Evolutionary conservation across 1,284 basidiomycete species (phyloP).

Genomic region (Apiotrichum porosum): DNA sequence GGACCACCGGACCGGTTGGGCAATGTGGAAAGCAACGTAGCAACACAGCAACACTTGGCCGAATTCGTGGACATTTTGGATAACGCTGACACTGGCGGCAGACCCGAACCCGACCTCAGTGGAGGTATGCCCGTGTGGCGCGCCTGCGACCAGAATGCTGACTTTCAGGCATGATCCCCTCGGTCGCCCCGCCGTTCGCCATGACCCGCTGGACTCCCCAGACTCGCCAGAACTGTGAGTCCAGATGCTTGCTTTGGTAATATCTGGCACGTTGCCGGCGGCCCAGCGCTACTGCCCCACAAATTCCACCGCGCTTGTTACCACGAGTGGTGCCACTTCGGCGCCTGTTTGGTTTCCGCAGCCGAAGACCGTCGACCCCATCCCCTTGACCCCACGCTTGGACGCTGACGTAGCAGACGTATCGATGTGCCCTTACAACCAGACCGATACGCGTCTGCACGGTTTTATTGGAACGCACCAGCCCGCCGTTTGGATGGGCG

Average conservation of each 20-base stretch:
- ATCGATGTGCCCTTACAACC: constrained; percentile 71
- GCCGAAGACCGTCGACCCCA: too few species aligned
- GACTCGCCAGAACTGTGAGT: constrained; percentile 39
- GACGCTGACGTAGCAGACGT: too few species aligned
- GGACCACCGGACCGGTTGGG: too few species aligned
- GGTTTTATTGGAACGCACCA: constrained; percentile 69
- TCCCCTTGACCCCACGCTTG: too few species aligned
- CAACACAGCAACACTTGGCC: background rate
- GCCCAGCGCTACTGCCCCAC: too few species aligned
- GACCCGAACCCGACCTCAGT: constrained; percentile 34
- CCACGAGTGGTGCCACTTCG: too few species aligned
- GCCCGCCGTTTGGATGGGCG: constrained; percentile 85
- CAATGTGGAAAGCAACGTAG: too few species aligned
- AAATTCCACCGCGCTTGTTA: too few species aligned
- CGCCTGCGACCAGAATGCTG: constrained; percentile 47
- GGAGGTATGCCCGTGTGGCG: constrained; percentile 14
- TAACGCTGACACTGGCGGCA: constrained; percentile 7
- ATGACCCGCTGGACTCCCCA: constrained; percentile 66
- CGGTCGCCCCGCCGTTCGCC: constrained; percentile 64
- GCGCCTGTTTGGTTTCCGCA: too few species aligned
- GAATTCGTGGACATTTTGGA: background rate
- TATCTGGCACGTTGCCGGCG: background rate
- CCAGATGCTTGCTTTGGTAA: background rate
- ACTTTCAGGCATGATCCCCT: constrained; percentile 47
- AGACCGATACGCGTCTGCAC: constrained; percentile 60